These are phyloP conservation scores for Blastobotrys indianensis DNA, from an alignment of 1,139 yeast species.

Conservation along the genomic window DNA sequence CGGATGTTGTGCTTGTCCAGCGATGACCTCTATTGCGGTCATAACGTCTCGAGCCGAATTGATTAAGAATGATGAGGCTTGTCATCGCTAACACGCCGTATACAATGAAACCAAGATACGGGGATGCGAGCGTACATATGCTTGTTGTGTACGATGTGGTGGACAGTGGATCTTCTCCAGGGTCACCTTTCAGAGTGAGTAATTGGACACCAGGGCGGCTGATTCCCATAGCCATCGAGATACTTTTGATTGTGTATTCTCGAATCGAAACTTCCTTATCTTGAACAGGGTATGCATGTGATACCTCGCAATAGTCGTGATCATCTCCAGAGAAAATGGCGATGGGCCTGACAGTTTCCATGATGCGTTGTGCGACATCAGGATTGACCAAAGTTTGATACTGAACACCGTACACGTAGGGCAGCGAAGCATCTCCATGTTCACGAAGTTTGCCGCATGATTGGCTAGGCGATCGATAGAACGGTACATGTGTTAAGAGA, in stretches of 20 bases:
- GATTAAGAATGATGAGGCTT: no score
- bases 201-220: conserved; percentile 79
- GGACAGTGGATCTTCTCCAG: background rate
- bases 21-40: no score
- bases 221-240: conserved; percentile 92
- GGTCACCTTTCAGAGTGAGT: conserved; percentile 45
- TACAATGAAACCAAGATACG: conserved; percentile 44
- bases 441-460: conserved; percentile 69
- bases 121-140: conserved; percentile 63
- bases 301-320: conserved; percentile 86
- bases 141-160: conserved; percentile 19
- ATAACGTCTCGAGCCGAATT: no score
- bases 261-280: conserved; percentile 41
- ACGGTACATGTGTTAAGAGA: conserved; percentile 73
- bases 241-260: conserved; percentile 82
- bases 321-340: conserved; percentile 88
- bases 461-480: conserved; percentile 53
- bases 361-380: conserved; percentile 50
- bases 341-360: conserved; percentile 54
- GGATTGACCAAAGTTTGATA: conserved; percentile 70
- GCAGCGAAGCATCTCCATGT: conserved; percentile 45
- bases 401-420: conserved; percentile 61
- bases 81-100: conserved; percentile 24
- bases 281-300: conserved; percentile 44
- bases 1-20: no score